Conservation (phyloP, 129 eudicot species). For the Centella asiatica region DNA sequence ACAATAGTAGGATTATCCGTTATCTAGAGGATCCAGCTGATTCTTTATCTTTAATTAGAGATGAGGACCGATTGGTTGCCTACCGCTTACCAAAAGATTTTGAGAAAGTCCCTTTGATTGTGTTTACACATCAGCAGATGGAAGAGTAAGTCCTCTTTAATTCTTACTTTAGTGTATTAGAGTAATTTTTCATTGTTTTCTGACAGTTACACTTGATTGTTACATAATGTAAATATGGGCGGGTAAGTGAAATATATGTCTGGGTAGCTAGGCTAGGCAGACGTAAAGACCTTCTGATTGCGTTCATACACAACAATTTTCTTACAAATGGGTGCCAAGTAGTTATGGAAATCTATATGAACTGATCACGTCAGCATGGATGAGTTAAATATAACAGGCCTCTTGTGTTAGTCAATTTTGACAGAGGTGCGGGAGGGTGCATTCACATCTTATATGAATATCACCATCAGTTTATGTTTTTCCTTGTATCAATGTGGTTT, state of each 20-base stretch:
- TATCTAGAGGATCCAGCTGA: conserved; percentile 84
- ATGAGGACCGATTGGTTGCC: conserved; percentile 81
- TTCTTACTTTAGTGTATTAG: neutral
- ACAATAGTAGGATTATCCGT: conserved; percentile 81
- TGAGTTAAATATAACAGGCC: no score
- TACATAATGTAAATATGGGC: neutral
- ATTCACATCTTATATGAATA: no score
- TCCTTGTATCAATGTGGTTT: no score
- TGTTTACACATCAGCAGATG: conserved; percentile 72
- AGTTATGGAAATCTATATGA: neutral
- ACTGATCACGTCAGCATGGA: neutral
- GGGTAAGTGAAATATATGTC: neutral
- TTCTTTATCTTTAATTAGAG: conserved; percentile 90
- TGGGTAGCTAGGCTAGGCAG: no score
- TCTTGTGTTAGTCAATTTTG: no score
- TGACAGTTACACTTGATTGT: neutral
- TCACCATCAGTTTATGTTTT: no score
- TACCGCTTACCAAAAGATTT: conserved; percentile 54
- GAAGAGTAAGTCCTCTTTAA: conserved; percentile 57
- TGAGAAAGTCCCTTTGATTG: conserved; percentile 41
- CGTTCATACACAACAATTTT: neutral
- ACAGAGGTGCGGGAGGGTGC: no score
- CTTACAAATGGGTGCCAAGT: neutral
- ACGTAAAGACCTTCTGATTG: neutral
- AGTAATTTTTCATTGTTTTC: neutral